Percentiles rank a stretch among this genome's conserved stretches.
These are phyloP conservation scores for Tricholoma terreum DNA, from an alignment of 768 basidiomycete species.

Conservation along the genomic window DNA sequence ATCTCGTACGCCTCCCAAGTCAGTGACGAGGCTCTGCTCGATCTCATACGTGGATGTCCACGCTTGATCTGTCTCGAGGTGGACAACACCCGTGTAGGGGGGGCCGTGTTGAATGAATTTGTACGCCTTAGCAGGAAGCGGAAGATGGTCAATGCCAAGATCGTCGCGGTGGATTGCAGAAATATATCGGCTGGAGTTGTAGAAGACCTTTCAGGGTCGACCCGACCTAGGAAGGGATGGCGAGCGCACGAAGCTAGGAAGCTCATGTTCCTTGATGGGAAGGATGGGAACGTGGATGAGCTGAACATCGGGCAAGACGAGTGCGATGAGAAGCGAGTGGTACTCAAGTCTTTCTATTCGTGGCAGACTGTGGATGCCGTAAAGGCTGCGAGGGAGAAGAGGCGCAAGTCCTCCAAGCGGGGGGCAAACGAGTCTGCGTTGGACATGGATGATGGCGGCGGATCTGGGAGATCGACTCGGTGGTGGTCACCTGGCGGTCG, in stretches of 20 bases:
- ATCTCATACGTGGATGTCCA: constrained; percentile 62
- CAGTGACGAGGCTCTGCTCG: constrained; percentile 58
- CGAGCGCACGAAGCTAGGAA: constrained; percentile 69
- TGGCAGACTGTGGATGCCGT: constrained; percentile 87
- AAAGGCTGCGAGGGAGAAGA: constrained; percentile 60
- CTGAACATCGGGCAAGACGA: constrained; percentile 75
- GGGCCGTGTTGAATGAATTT: constrained; percentile 62
- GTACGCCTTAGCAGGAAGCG: constrained; percentile 53
- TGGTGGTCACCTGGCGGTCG: constrained; percentile 60
- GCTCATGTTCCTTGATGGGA: constrained; percentile 66
- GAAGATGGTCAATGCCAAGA: constrained; percentile 44
- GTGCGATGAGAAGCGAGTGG: constrained; percentile 68
- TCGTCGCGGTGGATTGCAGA: constrained; percentile 77
- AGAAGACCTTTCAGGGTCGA: constrained; percentile 55
- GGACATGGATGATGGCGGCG: constrained; percentile 21
- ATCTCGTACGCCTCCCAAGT: constrained; percentile 67
- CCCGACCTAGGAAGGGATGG: constrained; percentile 72
- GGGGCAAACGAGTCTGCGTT: constrained; percentile 37
- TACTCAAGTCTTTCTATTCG: constrained; percentile 81
- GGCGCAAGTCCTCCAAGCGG: constrained; percentile 52
- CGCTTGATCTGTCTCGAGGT: constrained; percentile 67
- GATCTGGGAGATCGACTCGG: constrained; percentile 22
- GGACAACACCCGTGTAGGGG: constrained; percentile 75
- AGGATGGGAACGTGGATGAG: constrained; percentile 61
- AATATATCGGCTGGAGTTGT: constrained; percentile 58